Evolutionary conservation across 371 early-diverging fungal genomes (phyloP), one percentile per base, ranked within the genome.

Genomic region (Phascolomyces articulosus): DNA sequence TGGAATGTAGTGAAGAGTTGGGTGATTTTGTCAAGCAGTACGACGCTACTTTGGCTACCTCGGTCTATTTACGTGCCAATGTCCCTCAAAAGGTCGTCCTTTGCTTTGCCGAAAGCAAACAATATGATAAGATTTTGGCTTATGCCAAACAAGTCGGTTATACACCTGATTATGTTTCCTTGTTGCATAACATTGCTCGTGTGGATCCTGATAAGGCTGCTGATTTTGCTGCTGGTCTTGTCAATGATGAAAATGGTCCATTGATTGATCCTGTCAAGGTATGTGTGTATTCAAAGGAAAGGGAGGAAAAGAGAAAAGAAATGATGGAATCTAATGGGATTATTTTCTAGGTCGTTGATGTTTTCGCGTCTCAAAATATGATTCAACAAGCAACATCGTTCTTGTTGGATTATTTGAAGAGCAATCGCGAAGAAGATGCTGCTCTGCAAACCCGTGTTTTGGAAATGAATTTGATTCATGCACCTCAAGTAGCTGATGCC

Each of bases 401-500:
- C 89, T 71, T 97, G 65, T 79, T 98, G 65, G 98, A 98, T 64
- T 97, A 95, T 16, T 83, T 98, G 60, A 95, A 96, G 80, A 92
- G 89, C 51, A 91, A 98, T 82, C 83, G 84, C 58, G 93, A 94
- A 24, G 93, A 96, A 65, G 95, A 97, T 53, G 97, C 89, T n/a
- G 89, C 87, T 34, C 82, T 98, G 44, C 97, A 98, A 79, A 98
- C 99, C 7, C 90, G 94, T 58, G 82, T 98, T 55, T 85, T 98
- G n/a, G 98, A 98, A 77, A 95, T 98, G 94, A 98, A 97, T 77
- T 80, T 98, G 65, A 76, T 96, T 54, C 93, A 96, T 67, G 96
- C 97, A 15, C 98, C 98, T 44, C 98, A 98, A 71, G 98, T 98
- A 13, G 99, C 99, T 27, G 99, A 98, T 77, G 99, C 98, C 57